A percentile compares a stretch with the other conserved stretches of the same genome.
phyloP scores from a whole-genome alignment of 352 stramenopile species.

The Globisporangium rhizosaccharum region DNA sequence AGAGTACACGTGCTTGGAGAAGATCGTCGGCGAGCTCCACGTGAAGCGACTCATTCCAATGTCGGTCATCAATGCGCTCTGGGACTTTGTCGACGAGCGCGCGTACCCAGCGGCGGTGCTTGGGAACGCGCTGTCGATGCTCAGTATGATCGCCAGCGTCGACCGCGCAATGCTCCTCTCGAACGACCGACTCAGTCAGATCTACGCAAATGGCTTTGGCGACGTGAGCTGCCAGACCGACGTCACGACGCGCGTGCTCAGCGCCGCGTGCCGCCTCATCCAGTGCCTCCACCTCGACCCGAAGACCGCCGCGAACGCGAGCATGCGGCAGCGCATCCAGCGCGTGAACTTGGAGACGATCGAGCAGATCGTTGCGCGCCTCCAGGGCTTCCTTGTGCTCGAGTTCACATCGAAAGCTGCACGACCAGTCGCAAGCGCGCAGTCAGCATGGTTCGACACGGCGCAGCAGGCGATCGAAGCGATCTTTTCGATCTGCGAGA shows the following conservation, averaged over 20 bases:
- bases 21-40: conserved; percentile 65
- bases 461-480: conserved; percentile 90
- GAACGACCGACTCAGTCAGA: conserved; percentile 47
- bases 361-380: conserved; percentile 84
- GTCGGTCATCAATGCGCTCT: conserved; percentile 60
- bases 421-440: conserved; percentile 30
- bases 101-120: conserved; percentile 52
- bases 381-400: conserved; percentile 83
- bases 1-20: conserved; percentile 74
- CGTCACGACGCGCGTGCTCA: conserved; percentile 44
- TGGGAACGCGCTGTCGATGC: conserved; percentile 52
- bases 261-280: conserved; percentile 54
- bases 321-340: conserved; percentile 44
- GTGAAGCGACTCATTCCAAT: conserved; percentile 50
- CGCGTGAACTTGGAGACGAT: conserved; percentile 83
- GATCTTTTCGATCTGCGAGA: conserved; percentile 88
- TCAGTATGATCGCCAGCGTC: conserved; percentile 67
- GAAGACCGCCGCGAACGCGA: conserved; percentile 28
- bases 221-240: conserved; percentile 43
- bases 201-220: conserved; percentile 56
- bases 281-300: conserved; percentile 58
- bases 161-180: conserved; percentile 60
- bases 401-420: conserved; percentile 77
- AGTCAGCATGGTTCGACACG: conserved; percentile 89
- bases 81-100: conserved; percentile 58